A percentile compares a stretch with the other conserved stretches of the same genome.
phyloP scores from a whole-genome alignment of 1,139 yeast species.

The Suhomyces guaymorum region DNA sequence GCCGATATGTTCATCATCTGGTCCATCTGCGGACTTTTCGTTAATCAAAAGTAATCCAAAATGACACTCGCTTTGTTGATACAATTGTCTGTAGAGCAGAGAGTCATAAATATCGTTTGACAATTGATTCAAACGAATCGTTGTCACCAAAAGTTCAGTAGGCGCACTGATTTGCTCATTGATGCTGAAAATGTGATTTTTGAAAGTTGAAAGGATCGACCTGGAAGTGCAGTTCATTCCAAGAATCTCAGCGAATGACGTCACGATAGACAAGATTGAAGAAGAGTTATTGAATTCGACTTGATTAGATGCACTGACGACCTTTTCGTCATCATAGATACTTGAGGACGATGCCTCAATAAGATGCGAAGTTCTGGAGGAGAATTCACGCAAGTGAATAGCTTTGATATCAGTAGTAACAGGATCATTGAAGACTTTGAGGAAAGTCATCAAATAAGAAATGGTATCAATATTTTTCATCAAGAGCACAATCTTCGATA shows the following conservation, averaged over 20 bases:
- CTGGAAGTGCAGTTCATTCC: slow-evolving; percentile 53
- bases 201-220: slow-evolving; percentile 50
- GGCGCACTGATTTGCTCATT: slow-evolving; percentile 32
- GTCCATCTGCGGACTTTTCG: slow-evolving; percentile 10
- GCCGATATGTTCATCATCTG: slow-evolving; percentile 5
- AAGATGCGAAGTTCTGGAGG: slow-evolving; percentile 68
- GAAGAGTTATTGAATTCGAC: slow-evolving; percentile 42
- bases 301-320: slow-evolving; percentile 19
- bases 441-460: slow-evolving; percentile 35
- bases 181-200: slow-evolving; percentile 30
- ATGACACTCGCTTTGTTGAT: slow-evolving; percentile 28
- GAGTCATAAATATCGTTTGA: slow-evolving; percentile 22
- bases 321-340: slow-evolving; percentile 16
- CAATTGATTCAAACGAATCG: slow-evolving; percentile 24
- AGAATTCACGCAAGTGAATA: slow-evolving; percentile 56
- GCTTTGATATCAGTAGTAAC: slow-evolving; percentile 50
- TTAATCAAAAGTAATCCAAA: slow-evolving; percentile 34
- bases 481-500: slow-evolving; percentile 30
- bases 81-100: slow-evolving; percentile 28
- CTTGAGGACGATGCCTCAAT: slow-evolving; percentile 55
- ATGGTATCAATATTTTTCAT: slow-evolving; percentile 35
- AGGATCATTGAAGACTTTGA: slow-evolving; percentile 23
- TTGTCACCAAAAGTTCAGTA: slow-evolving; percentile 29
- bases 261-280: slow-evolving; percentile 53
- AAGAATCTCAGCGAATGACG: slow-evolving; percentile 53